These are phyloP conservation scores for Macrolepiota dolichaula DNA, from an alignment of 768 basidiomycete genomes.

Conservation along the genomic window DNA sequence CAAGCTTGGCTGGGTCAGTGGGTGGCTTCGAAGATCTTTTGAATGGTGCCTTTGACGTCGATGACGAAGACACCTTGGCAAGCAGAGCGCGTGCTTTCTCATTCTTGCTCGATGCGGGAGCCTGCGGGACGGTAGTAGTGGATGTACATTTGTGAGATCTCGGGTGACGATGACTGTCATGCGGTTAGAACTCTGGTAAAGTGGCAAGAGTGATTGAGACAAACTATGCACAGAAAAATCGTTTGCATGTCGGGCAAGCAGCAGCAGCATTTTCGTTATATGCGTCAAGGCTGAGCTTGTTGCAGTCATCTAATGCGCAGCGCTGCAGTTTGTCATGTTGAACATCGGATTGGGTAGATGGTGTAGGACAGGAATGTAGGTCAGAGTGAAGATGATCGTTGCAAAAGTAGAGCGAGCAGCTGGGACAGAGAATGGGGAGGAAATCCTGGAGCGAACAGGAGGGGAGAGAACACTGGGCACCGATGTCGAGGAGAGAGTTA, in stretches of 20 bases:
- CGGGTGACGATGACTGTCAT: constrained; percentile 62
- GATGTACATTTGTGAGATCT: constrained; percentile 55
- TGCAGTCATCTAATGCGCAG: constrained; percentile 51
- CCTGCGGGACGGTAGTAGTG: constrained; percentile 21
- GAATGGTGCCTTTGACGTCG: constrained; percentile 18
- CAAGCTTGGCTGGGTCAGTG: constrained; percentile 50
- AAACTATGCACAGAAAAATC: constrained; percentile 65
- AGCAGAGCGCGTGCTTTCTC: constrained; percentile 50
- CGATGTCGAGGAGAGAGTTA: constrained; percentile 43
- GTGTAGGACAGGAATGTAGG: constrained; percentile 50
- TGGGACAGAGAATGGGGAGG: constrained; percentile 64
- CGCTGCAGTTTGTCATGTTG: constrained; percentile 31
- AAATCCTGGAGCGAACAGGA: constrained; percentile 68
- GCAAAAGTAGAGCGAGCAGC: constrained; percentile 61
- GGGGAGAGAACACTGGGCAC: constrained; percentile 59
- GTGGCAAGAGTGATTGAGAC: background rate
- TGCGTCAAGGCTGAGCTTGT: constrained; percentile 49
- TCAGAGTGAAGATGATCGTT: constrained; percentile 57
- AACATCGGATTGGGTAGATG: constrained; percentile 11
- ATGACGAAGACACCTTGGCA: constrained; percentile 16
- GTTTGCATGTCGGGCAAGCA: constrained; percentile 51
- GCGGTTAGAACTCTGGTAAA: constrained; percentile 8
- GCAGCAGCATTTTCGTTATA: constrained; percentile 21
- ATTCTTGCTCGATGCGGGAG: constrained; percentile 21
- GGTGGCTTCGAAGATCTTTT: constrained; percentile 28